Conservation (phyloP, 108 stramenopile species). For the Pseudonitzschia delicatissima region DNA sequence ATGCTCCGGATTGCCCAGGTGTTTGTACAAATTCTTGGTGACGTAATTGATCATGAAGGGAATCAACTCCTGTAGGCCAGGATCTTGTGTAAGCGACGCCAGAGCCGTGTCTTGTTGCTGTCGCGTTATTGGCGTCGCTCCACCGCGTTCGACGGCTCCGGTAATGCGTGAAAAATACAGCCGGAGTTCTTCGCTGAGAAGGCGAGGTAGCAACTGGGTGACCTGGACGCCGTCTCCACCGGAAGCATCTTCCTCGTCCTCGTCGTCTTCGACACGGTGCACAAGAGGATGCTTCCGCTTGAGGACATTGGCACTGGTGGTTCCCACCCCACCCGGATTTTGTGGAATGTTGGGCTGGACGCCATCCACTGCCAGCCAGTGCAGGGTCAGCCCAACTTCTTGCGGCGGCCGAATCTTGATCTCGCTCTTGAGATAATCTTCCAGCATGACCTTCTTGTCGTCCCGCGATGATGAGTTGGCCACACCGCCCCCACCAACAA, state of each 20-base stretch:
- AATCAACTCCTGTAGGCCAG: constrained; percentile 79
- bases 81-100: constrained; percentile 41
- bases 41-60: constrained; percentile 76
- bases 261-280: constrained; percentile 26
- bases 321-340: constrained; percentile 36
- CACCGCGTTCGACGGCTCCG: constrained; percentile 49
- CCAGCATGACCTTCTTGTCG: constrained; percentile 50
- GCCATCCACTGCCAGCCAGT: constrained; percentile 88
- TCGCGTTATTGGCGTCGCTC: constrained; percentile 30
- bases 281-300: constrained; percentile 5
- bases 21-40: constrained; percentile 51
- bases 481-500: constrained; percentile 21
- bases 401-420: constrained; percentile 51
- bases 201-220: constrained; percentile 66
- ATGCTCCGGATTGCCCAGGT: constrained; percentile 59
- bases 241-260: constrained; percentile 10
- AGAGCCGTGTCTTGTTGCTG: constrained; percentile 48
- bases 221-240: constrained; percentile 42
- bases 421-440: constrained; percentile 66
- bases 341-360: constrained; percentile 59
- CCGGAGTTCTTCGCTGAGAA: constrained; percentile 80
- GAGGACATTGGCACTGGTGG: constrained; percentile 11
- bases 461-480: constrained; percentile 9
- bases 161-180: constrained; percentile 77
- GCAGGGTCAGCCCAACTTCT: constrained; percentile 70